These are phyloP conservation scores for Tuber melanosporum DNA, from an alignment of 495 filamentous ascomycete genomes.

Conservation along the genomic window DNA sequence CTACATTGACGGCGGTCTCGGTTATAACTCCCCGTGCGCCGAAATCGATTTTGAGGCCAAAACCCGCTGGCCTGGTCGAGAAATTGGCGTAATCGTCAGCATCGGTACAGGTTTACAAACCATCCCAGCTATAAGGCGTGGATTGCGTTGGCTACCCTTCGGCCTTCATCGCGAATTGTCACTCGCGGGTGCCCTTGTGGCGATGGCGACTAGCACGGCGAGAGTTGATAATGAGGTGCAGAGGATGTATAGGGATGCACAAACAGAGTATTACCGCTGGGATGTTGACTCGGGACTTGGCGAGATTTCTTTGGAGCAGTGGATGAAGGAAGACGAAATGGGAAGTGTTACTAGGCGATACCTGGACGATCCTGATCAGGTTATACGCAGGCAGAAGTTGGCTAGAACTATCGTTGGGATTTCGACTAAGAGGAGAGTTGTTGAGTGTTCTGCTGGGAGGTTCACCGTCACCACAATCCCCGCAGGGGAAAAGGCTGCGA, in stretches of 20 bases:
- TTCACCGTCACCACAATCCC: conserved; percentile 1
- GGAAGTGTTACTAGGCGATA: conserved; percentile 23
- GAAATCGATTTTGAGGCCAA: conserved; percentile 79
- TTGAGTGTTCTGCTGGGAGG: conserved; percentile 26
- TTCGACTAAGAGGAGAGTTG: conserved; percentile 17
- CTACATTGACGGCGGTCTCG: conserved; percentile 81
- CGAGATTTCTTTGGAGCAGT: conserved; percentile 28
- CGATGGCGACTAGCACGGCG: conserved; percentile 29
- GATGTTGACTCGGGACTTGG: conserved; percentile 25
- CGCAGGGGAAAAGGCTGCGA: conserved; percentile 8
- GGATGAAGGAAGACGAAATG: conserved; percentile 34
- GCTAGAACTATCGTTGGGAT: conserved; percentile 21
- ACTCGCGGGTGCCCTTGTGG: conserved; percentile 18
- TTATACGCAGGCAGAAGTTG: conserved; percentile 16
- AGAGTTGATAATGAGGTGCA: conserved; percentile 30
- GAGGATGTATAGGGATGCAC: conserved; percentile 29
- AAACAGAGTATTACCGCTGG: conserved; percentile 31
- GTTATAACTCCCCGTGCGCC: conserved; percentile 77
- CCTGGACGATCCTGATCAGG: conserved; percentile 29
- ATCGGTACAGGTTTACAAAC: conserved; percentile 67
- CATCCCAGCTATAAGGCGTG: conserved; percentile 17
- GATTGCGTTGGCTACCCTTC: conserved; percentile 14
- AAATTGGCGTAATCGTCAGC: conserved; percentile 84
- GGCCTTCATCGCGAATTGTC: conserved; percentile 19
- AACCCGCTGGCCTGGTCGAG: conserved; percentile 90